Percentiles rank a stretch among this genome's conserved stretches.
Conservation (phyloP, 108 stramenopile species). For the Skeletonema costatum region DNA sequence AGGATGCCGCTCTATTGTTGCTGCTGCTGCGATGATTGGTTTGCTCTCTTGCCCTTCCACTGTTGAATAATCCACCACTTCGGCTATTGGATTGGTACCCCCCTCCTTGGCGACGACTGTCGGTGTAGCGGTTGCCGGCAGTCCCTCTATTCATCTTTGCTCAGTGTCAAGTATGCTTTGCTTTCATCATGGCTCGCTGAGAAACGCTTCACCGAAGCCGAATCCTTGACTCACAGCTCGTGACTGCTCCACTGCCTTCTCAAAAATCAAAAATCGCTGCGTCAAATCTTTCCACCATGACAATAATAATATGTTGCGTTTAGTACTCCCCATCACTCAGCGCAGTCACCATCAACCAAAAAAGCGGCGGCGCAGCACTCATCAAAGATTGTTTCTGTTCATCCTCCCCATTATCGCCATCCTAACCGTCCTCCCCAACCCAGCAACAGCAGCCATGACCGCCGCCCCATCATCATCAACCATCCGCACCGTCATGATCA, state of each 20-base stretch:
- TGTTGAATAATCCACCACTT: not conserved
- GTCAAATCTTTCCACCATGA: too few relatives aligned
- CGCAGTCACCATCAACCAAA: too few relatives aligned
- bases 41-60: not conserved
- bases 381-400: too few relatives aligned
- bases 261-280: too few relatives aligned
- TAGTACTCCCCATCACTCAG: too few relatives aligned
- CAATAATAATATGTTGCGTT: too few relatives aligned
- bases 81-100: not conserved
- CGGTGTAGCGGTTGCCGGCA: conserved; percentile 8
- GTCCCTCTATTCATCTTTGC: not conserved
- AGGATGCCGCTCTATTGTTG: not conserved
- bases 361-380: too few relatives aligned
- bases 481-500: conserved; percentile 47
- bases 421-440: not conserved
- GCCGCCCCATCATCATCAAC: not conserved
- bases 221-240: too few relatives aligned
- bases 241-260: too few relatives aligned
- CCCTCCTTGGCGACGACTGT: not conserved
- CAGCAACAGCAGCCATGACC: not conserved
- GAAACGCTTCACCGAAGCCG: too few relatives aligned
- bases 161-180: too few relatives aligned
- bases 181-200: too few relatives aligned
- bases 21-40: not conserved
- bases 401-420: not conserved